Base-by-base conservation (phyloP, 495 filamentous ascomycete genomes). In the Penicillium arizonense region DNA sequence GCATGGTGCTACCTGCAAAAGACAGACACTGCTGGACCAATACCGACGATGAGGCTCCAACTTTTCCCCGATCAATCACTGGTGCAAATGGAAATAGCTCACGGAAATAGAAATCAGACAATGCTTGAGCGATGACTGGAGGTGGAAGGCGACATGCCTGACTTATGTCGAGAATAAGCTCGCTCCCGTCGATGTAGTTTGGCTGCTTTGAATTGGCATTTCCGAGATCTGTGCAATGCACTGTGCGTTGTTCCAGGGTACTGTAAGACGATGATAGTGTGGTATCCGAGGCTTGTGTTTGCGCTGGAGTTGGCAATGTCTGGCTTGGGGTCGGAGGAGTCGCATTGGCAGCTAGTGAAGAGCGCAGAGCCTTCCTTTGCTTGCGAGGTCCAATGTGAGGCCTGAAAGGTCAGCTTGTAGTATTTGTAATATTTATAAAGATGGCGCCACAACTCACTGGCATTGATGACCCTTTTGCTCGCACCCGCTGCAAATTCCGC, bases 1-100 rank as follows among this genome's bases (percentile, higher is more conserved):
- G 53, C 49, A 56, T 51, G 4, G 41, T 45, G 42, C 53, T 59
- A 6, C 60, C 60, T 5, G 50, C 56, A n/a, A 63, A 47, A 42
- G n/a, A 57, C 1, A 63, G 30, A 16, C 36, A 36, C 36, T 63
- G 57, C 28, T 55, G 49, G 3, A 63, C 26, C n/a, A 63, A 42
- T 8, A 46, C 18, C 6, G 60, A 55, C 1, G 30, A 44, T 12
- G 48, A 4, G n/a, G 23, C 21, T 12, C 37, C 35, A 0, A 49
- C 3, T 14, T 63, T 47, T 0, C 38, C 48, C 6, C n/a, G 30
- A 26, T 59, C 53, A 0, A 63, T 21, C 7, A 63, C 52, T 13
- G 53, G 56, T 11, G 45, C 55, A 8, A 49, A 14, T 35, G 23
- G 47, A 23, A 47, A 51, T 0, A 59, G 23, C 24, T 57, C 42